phyloP scores from a whole-genome alignment of 1,139 yeast genomes.

The Debaryomyces udenii region DNA sequence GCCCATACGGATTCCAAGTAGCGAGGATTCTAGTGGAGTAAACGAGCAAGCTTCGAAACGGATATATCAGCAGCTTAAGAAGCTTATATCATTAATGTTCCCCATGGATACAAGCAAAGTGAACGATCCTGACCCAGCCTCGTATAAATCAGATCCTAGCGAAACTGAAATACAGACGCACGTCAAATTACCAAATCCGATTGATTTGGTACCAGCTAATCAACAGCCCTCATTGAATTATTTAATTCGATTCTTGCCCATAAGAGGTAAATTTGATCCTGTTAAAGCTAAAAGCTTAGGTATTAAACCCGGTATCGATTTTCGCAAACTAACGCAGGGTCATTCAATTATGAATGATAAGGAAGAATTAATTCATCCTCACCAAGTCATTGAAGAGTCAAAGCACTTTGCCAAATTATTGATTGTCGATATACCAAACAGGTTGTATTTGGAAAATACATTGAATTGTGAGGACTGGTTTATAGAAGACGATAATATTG shows the following conservation, averaged over 20 bases:
- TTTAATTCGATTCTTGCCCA: slow-evolving; percentile 63
- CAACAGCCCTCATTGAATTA: slow-evolving; percentile 52
- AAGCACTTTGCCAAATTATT: slow-evolving; percentile 62
- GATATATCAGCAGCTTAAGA: slow-evolving; percentile 27
- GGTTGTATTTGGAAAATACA: slow-evolving; percentile 51
- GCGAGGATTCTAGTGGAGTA: background rate
- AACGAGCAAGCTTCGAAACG: slow-evolving; percentile 9
- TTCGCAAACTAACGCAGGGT: slow-evolving; percentile 63
- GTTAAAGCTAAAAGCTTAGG: slow-evolving; percentile 69
- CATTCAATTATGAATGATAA: slow-evolving; percentile 56
- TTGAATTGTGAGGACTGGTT: slow-evolving; percentile 34
- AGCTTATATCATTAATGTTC: slow-evolving; percentile 49
- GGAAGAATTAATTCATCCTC: slow-evolving; percentile 64
- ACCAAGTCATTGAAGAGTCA: slow-evolving; percentile 71
- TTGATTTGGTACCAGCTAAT: slow-evolving; percentile 17
- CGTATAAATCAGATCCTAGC: slow-evolving; percentile 44
- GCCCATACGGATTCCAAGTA: slow-evolving; percentile 45
- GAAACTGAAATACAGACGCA: slow-evolving; percentile 49
- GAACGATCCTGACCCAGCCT: slow-evolving; percentile 40
- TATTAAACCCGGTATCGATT: slow-evolving; percentile 65
- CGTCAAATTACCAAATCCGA: slow-evolving; percentile 35
- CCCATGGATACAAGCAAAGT: slow-evolving; percentile 47
- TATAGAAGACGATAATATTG: slow-evolving; percentile 26
- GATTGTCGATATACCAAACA: slow-evolving; percentile 73
- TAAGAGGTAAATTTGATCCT: slow-evolving; percentile 77